Conservation (phyloP, 2,329 filamentous ascomycete genomes). For the Pseudopyricularia javanii region DNA sequence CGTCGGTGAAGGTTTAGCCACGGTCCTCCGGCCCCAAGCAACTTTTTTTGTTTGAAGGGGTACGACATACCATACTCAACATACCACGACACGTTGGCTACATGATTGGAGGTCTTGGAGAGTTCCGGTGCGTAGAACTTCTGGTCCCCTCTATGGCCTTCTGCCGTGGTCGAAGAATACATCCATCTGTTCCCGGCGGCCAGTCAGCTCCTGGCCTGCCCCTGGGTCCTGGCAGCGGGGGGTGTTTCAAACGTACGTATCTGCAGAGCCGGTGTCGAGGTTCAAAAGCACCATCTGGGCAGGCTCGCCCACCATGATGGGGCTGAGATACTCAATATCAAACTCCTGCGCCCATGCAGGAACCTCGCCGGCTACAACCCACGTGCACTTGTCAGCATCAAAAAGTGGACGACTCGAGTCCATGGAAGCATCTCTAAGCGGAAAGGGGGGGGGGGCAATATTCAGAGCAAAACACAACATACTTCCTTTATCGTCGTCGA, state of each 20-base stretch:
- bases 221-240: background rate
- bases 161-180: conserved; percentile 35
- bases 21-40: background rate
- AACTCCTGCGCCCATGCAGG: conserved; percentile 18
- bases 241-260: conserved; percentile 43
- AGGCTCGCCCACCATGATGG: conserved; percentile 48
- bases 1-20: conserved; percentile 10
- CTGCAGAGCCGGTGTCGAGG: conserved; percentile 54
- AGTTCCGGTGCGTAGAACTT: conserved; percentile 29
- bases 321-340: conserved; percentile 47
- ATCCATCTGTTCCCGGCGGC: conserved; percentile 30
- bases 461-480: background rate
- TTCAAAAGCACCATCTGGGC: conserved; percentile 49
- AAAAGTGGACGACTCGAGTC: too few relatives aligned
- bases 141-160: conserved; percentile 29
- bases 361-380: conserved; percentile 7
- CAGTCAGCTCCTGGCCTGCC: conserved; percentile 1
- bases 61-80: conserved; percentile 28
- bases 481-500: background rate
- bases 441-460: too few relatives aligned
- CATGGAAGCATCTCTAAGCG: too few relatives aligned
- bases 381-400: background rate
- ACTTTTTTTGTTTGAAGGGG: conserved; percentile 3
- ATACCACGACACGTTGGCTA: conserved; percentile 33
- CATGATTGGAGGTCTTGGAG: conserved; percentile 27